Evolutionary conservation across 139 green algal genomes (phyloP), one percentile per base, ranked within the genome.

Genomic region (Chlorella sp.): DNA sequence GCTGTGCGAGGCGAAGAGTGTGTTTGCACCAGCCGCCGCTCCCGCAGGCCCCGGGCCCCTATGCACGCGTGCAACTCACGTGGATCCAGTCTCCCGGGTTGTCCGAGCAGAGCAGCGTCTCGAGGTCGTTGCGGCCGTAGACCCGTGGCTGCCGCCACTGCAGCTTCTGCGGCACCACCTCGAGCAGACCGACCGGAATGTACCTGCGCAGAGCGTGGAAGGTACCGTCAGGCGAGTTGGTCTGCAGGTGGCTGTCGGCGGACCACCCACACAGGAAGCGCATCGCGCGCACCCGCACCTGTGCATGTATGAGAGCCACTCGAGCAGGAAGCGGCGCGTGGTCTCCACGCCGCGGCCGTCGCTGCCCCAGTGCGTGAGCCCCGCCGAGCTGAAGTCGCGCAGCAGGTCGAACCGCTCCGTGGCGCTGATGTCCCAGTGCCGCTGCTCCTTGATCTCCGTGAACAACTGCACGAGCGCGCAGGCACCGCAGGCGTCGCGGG

Each of bases 361-460:
- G 34, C 73, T 87, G 59, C 95, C 95, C 95, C 95, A 99, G 81
- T 98, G 95, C 87, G 95, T 82, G 55, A 99, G 82, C 6, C 95
- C 95, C 14, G 77, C 83, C 10, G 29, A 62, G 71, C 67, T 85
- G 72, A 92, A 98, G 0, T 77, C 32, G 32, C 88, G 87, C 51
- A 97, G 69, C 20, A 98, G 63, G 68, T 98, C 95, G 20, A 99
- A 75, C 0, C 95, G 81, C 89, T 99, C 95, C 0, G 65, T 33
- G 10, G 91, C 83, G 59, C 65, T 89, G 78, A 99, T 99, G 88
- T 99, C 95, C 89, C 93, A 97, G 77, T 97, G 82, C 3, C 95
- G 86, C 75, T 87, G 85, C 85, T 99, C 95, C 79, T 94, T 91
- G 70, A 98, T 98, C 84, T 97, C 91, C 71, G 87, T 72, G 29